Evolutionary conservation across 768 basidiomycete genomes (phyloP).

Genomic region (Bullera alba): DNA sequence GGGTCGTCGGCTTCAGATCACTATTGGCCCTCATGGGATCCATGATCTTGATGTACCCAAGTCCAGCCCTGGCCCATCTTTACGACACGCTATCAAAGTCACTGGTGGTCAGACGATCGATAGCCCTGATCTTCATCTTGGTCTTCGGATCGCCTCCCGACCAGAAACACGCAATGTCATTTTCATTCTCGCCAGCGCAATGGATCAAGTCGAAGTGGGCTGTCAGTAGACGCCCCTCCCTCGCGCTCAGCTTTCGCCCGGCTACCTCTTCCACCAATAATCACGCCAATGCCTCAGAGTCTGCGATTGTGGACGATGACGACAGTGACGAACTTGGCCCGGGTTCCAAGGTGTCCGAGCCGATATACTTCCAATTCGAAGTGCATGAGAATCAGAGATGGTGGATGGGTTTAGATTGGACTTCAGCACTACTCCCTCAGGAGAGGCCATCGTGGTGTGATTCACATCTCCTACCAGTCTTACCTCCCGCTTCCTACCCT

Average conservation of each 20-base stretch:
- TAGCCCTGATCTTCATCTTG: conserved; percentile 63
- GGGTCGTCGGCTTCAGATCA: conserved; percentile 18
- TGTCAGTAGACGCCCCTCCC: conserved; percentile 53
- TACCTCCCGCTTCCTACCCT: conserved; percentile 61
- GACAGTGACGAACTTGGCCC: conserved; percentile 4
- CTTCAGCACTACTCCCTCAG: conserved; percentile 76
- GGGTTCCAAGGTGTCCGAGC: conserved; percentile 23
- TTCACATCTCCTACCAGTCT: conserved; percentile 65
- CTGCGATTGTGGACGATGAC: conserved; percentile 7
- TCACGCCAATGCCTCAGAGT: neutral
- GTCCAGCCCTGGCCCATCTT: conserved; percentile 32
- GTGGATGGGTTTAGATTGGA: conserved; percentile 98
- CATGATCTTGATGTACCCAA: conserved; percentile 31
- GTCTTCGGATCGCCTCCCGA: conserved; percentile 60
- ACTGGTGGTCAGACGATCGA: conserved; percentile 55
- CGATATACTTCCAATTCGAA: conserved; percentile 66
- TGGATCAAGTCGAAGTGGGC: conserved; percentile 61
- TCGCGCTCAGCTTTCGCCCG: conserved; percentile 51
- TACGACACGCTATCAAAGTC: conserved; percentile 40
- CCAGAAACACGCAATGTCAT: conserved; percentile 50
- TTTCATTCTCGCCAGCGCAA: conserved; percentile 59
- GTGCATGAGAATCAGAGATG: conserved; percentile 90
- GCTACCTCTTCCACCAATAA: conserved; percentile 18
- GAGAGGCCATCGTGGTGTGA: conserved; percentile 82
- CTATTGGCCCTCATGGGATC: conserved; percentile 28